Evolutionary conservation across 1,139 yeast genomes (phyloP).

Genomic region (Protomyces inouyei): DNA sequence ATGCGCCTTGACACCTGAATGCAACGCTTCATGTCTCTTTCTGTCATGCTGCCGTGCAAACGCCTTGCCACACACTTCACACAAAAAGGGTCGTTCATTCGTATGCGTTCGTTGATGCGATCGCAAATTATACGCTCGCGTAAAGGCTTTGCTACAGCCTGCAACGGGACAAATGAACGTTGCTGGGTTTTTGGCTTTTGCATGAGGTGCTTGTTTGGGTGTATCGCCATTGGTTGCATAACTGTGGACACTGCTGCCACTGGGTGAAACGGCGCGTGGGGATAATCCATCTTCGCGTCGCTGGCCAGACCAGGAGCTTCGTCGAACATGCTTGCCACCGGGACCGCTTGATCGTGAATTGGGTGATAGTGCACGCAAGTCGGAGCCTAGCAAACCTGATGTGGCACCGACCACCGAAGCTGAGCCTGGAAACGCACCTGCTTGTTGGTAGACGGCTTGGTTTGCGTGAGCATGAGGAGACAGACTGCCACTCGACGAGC

Average conservation of each 20-base stretch:
- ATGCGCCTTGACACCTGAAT: slow-evolving; percentile 82
- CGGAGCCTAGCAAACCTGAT: neutral
- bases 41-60: slow-evolving; percentile 95
- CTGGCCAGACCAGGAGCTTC: slow-evolving; percentile 13
- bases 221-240: neutral
- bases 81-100: slow-evolving; percentile 83
- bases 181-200: slow-evolving; percentile 71
- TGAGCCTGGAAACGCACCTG: neutral
- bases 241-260: slow-evolving; percentile 2
- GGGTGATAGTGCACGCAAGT: neutral
- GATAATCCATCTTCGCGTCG: neutral
- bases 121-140: slow-evolving; percentile 86
- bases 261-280: neutral
- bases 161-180: slow-evolving; percentile 68
- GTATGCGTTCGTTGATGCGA: slow-evolving; percentile 92
- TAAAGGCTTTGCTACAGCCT: slow-evolving; percentile 73
- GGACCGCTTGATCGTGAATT: neutral
- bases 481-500: neutral
- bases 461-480: neutral
- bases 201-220: slow-evolving; percentile 34
- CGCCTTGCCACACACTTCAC: slow-evolving; percentile 84
- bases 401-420: neutral
- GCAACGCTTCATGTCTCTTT: slow-evolving; percentile 88
- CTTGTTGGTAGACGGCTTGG: neutral
- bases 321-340: neutral